Evolutionary conservation across 2,329 filamentous ascomycete species (phyloP).

Genomic region (Dactylellina sp.): DNA sequence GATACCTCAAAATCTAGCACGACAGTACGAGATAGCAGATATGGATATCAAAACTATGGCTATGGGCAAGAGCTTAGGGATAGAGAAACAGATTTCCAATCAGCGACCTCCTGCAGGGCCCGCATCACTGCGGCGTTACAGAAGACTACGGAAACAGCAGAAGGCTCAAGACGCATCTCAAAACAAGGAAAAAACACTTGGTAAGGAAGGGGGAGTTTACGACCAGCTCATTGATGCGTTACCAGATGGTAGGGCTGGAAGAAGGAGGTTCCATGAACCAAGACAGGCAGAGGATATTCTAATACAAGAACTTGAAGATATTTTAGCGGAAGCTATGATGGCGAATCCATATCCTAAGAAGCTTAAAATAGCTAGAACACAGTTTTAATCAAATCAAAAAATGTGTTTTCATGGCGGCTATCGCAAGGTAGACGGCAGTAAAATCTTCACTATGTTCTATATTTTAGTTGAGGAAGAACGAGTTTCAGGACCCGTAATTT

Average conservation of each 20-base stretch:
- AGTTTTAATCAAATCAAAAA: not conserved
- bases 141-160: no score
- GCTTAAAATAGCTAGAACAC: not conserved
- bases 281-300: not conserved
- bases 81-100: no score
- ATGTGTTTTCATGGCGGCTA: no score
- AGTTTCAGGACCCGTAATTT: no score
- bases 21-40: conserved; percentile 26
- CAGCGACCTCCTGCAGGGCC: no score
- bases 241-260: conserved; percentile 3
- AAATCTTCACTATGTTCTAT: no score
- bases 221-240: not conserved
- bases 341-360: not conserved
- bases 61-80: no score
- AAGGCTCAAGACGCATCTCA: no score
- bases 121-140: no score
- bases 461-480: no score
- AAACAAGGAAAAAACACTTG: not conserved
- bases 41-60: conserved; percentile 5
- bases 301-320: not conserved
- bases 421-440: no score
- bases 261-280: not conserved
- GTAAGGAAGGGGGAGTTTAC: no score
- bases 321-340: not conserved
- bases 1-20: conserved; percentile 5